Conservation (phyloP, 129 eudicot genomes). For the Sambucus nigra region DNA sequence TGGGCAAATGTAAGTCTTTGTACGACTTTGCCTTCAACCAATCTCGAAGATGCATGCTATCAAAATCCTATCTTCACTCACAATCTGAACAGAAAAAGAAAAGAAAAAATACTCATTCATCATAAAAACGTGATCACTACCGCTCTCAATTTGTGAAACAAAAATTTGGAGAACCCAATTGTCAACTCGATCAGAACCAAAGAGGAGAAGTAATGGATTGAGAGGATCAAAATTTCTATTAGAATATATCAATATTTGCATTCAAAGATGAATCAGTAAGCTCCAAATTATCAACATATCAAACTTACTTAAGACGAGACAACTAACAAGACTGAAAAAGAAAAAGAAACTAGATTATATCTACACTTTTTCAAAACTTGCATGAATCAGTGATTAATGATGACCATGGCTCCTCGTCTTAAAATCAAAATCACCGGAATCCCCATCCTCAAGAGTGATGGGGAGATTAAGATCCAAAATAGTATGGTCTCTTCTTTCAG, state of each 20-base stretch:
- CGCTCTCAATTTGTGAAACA: neutral
- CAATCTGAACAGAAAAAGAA: neutral
- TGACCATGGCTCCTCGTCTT: slow-evolving; percentile 26
- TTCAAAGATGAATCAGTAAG: too few species aligned
- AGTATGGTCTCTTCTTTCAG: slow-evolving; percentile 22
- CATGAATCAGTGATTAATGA: slow-evolving; percentile 20
- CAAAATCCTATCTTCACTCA: neutral
- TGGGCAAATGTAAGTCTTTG: too few species aligned
- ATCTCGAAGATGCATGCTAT: neutral
- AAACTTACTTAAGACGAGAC: neutral
- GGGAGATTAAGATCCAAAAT: slow-evolving; percentile 34
- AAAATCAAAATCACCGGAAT: slow-evolving; percentile 19
- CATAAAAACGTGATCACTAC: too few species aligned
- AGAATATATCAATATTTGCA: too few species aligned
- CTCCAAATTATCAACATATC: neutral
- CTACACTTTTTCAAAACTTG: neutral
- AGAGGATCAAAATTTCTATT: neutral
- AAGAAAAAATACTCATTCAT: too few species aligned
- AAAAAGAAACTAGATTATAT: slow-evolving; percentile 4
- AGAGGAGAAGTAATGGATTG: too few species aligned
- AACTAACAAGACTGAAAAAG: neutral
- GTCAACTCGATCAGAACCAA: too few species aligned
- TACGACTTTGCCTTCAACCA: slow-evolving; percentile 7
- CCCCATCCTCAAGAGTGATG: slow-evolving; percentile 16
- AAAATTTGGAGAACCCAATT: neutral